Conservation (phyloP, 2,329 filamentous ascomycete species). For the Cercospora sp. region DNA sequence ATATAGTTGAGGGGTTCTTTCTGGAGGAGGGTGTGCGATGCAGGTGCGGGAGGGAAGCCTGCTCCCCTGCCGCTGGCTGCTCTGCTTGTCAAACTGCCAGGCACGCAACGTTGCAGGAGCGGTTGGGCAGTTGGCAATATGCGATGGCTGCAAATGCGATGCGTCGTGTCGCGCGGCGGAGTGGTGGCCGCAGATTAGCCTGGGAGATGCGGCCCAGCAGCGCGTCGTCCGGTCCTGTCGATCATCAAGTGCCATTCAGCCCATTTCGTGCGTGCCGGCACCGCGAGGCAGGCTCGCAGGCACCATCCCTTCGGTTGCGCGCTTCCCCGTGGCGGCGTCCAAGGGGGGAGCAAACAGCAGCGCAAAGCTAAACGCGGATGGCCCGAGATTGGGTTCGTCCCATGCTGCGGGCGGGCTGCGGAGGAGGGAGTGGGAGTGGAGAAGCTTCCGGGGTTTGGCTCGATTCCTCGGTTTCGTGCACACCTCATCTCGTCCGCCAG, state of each 20-base stretch:
- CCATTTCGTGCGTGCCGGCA: not conserved
- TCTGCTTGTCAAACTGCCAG: not conserved
- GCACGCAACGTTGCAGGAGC: not conserved
- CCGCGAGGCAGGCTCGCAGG: not conserved
- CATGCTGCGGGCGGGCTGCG: conserved; percentile 1
- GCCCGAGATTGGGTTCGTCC: conserved; percentile 8
- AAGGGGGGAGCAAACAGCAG: conserved; percentile 1
- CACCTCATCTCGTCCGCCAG: conserved; percentile 2
- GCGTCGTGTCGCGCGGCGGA: not conserved
- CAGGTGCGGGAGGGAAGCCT: not conserved
- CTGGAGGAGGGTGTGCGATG: not conserved
- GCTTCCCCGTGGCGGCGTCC: conserved; percentile 11
- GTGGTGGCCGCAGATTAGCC: not conserved
- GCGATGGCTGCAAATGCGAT: not conserved
- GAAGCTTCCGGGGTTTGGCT: not conserved
- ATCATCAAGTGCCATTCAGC: conserved; percentile 14
- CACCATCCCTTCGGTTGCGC: conserved; percentile 8
- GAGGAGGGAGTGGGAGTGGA: conserved; percentile 2
- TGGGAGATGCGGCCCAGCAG: not conserved
- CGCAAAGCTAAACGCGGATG: conserved; percentile 1
- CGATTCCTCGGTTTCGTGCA: not conserved
- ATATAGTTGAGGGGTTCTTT: not conserved
- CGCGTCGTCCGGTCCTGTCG: conserved; percentile 12
- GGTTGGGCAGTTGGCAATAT: not conserved
- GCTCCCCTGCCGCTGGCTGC: not conserved